Evolutionary conservation across 305 asterid genomes (phyloP).

Genomic region (Fraxinus platypoda): DNA sequence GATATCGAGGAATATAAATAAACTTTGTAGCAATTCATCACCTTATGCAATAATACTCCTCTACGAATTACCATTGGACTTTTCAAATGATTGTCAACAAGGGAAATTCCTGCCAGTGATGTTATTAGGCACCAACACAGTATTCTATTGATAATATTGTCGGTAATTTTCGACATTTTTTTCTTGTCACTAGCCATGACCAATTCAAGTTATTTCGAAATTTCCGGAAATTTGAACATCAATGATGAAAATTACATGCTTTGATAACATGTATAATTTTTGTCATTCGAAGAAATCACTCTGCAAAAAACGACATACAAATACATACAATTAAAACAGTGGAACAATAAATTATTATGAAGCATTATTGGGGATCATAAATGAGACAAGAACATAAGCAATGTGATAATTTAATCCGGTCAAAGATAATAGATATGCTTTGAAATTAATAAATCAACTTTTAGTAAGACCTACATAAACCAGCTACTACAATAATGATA

Average conservation of each 20-base stretch:
- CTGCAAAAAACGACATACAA: background rate
- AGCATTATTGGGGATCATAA: background rate
- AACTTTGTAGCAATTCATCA: background rate
- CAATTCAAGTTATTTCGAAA: background rate
- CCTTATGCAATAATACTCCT: no score
- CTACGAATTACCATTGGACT: background rate
- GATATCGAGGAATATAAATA: background rate
- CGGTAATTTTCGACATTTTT: background rate
- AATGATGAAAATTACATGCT: background rate
- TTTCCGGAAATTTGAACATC: background rate
- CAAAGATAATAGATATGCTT: background rate
- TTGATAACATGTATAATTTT: no score
- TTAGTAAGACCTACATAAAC: background rate
- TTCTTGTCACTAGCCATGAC: background rate
- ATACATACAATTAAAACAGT: background rate
- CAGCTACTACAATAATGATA: background rate
- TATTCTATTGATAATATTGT: background rate
- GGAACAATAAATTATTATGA: background rate
- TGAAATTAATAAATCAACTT: background rate
- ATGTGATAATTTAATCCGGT: background rate
- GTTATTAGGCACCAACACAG: no score
- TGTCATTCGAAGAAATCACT: background rate
- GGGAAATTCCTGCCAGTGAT: no score
- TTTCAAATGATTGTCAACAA: no score
- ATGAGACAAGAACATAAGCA: background rate